Percentiles rank a stretch among this genome's conserved stretches.
Evolutionary conservation across 352 stramenopile genomes (phyloP).

Genomic region (Thalassiosira sp.): DNA sequence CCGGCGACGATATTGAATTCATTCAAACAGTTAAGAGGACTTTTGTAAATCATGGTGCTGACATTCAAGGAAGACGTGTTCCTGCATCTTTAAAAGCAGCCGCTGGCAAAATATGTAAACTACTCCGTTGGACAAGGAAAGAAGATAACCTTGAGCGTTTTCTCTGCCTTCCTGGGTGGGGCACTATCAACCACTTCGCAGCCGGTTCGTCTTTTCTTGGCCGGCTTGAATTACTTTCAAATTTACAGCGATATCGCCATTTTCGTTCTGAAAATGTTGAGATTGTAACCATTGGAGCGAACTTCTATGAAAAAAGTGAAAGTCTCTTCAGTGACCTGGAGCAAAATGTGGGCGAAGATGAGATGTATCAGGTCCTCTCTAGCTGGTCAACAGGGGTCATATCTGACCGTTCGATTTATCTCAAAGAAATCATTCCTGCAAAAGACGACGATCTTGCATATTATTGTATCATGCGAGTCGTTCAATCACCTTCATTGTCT

Average conservation of each 20-base stretch:
- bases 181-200: conserved; percentile 57
- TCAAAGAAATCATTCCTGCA: conserved; percentile 55
- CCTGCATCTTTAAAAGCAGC: conserved; percentile 51
- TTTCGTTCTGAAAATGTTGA: conserved; percentile 75
- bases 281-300: conserved; percentile 57
- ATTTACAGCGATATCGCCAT: conserved; percentile 67
- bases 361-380: conserved; percentile 55
- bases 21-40: conserved; percentile 76
- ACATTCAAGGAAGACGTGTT: conserved; percentile 40
- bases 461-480: conserved; percentile 64
- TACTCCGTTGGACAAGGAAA: conserved; percentile 68
- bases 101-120: conserved; percentile 63
- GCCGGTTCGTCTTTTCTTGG: conserved; percentile 60
- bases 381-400: conserved; percentile 70
- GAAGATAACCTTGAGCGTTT: conserved; percentile 75
- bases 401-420: conserved; percentile 52
- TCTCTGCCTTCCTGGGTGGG: conserved; percentile 63
- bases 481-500: conserved; percentile 33
- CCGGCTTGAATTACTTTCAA: conserved; percentile 54
- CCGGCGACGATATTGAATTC: conserved; percentile 64
- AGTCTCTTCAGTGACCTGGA: conserved; percentile 68
- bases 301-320: conserved; percentile 43
- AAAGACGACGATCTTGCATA: conserved; percentile 53
- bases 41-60: conserved; percentile 58
- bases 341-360: conserved; percentile 63